phyloP scores from a whole-genome alignment of 768 basidiomycete species.

The Udeniomyces megalosporus region DNA sequence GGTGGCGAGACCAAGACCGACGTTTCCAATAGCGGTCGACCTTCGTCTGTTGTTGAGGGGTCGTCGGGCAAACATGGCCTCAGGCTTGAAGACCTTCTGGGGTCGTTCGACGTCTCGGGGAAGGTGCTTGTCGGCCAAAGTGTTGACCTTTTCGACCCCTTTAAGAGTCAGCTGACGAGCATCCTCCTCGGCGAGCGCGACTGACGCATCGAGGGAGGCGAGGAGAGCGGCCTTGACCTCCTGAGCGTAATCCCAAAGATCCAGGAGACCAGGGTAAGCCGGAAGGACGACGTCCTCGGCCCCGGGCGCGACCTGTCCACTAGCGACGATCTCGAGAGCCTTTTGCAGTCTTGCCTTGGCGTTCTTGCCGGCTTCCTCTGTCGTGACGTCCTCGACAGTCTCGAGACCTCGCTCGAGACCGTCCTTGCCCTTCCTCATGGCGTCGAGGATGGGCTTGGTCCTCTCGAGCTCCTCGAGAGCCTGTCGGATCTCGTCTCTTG shows the following conservation, averaged over 20 bases:
- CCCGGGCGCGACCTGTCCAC: constrained; percentile 45
- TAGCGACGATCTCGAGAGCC: constrained; percentile 60
- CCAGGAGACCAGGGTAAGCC: constrained; percentile 62
- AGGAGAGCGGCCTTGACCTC: constrained; percentile 65
- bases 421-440: constrained; percentile 61
- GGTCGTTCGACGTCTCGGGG: constrained; percentile 65
- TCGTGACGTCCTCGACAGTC: constrained; percentile 56
- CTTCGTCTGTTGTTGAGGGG: constrained; percentile 28
- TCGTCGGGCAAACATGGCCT: constrained; percentile 73
- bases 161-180: constrained; percentile 49
- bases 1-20: constrained; percentile 65
- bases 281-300: constrained; percentile 37
- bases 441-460: constrained; percentile 67
- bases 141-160: constrained; percentile 50
- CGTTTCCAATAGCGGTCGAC: constrained; percentile 44
- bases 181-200: constrained; percentile 65
- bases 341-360: constrained; percentile 45
- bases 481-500: constrained; percentile 53
- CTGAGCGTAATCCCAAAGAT: constrained; percentile 68
- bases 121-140: constrained; percentile 59
- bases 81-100: constrained; percentile 78
- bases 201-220: constrained; percentile 61
- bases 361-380: constrained; percentile 37
- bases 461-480: constrained; percentile 54
- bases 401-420: constrained; percentile 64